Evolutionary conservation across 2,329 filamentous ascomycete species (phyloP), one percentile per base, ranked within the genome.

Genomic region (Fusarium fracticaudum): DNA sequence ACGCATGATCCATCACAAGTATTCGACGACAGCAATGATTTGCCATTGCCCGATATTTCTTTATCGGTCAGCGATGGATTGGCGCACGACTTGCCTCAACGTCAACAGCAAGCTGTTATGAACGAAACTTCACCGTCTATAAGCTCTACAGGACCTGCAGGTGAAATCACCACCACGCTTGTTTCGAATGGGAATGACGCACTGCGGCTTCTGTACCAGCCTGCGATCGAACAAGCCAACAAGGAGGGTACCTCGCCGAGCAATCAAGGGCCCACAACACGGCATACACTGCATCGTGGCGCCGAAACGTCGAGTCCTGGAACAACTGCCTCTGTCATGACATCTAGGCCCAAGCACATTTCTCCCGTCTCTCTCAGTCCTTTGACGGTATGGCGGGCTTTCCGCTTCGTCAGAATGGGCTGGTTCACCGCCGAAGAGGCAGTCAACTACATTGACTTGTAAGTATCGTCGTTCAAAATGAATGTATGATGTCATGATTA

Each of bases 401-500:
- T 73, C 35, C 84, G 87, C 1, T 89, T 88, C 73, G 86, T 88
- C 24, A 85, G 85, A 65, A 87, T 88, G 86, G 87, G 87, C 0
- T 89, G 86, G 87, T 86, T 89, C 62, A 86, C 86, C 2, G 86
- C 87, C 7, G 83, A 85, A 61, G 87, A 89, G 74, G 87, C 87
- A 15, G 83, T 89, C 3, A 86, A 84, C 3, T 87, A 88, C 63
- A 81, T 89, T 51, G 87, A 89, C 68, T 64, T 87, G 81, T 86
- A 68, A 61, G 83, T 80, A 20, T 10, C 17, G 17, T 24, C 6
- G 13, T n/a, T 22, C 5, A 20, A 18, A 14, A 11, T 4, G 5
- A 9, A 26, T 3, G 3, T 5, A 51, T 26, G 17, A 20, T 6
- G 15, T 6, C 2, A 24, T 41, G 14, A 26, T 9, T 60, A 15